These are phyloP conservation scores for Coriaria nepalensis DNA, from an alignment of 306 rosid species.

Conservation along the genomic window DNA sequence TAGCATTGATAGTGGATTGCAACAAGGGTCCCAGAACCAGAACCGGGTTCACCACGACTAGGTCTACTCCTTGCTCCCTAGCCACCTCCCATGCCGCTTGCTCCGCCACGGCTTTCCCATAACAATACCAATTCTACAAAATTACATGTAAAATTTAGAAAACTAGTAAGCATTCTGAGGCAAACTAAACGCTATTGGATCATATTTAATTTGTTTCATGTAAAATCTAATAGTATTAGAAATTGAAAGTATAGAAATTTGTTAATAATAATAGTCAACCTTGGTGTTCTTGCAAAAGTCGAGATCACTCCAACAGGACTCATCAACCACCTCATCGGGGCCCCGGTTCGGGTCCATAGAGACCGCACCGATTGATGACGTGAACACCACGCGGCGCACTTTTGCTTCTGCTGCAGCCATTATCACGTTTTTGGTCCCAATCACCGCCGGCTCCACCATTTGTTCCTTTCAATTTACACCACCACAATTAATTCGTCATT, in stretches of 20 bases:
- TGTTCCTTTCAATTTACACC: constrained; percentile 31
- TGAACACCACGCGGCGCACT: constrained; percentile 75
- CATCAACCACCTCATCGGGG: constrained; percentile 59
- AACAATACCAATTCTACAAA: constrained; percentile 86
- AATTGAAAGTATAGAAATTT: neutral
- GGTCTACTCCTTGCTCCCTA: constrained; percentile 53
- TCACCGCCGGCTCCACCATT: constrained; percentile 80
- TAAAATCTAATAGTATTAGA: too few species aligned
- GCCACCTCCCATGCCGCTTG: constrained; percentile 62
- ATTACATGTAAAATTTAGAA: too few species aligned
- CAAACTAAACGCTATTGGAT: too few species aligned
- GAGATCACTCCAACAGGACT: constrained; percentile 86
- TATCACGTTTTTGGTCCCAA: constrained; percentile 62
- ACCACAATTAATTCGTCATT: neutral
- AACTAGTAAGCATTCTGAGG: too few species aligned
- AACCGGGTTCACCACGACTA: constrained; percentile 80
- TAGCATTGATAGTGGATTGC: constrained; percentile 65
- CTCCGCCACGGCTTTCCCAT: constrained; percentile 89
- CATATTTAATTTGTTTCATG: too few species aligned
- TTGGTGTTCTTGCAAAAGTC: constrained; percentile 87
- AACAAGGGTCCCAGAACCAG: constrained; percentile 73
- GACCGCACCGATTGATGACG: constrained; percentile 86
- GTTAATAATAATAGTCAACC: constrained; percentile 18
- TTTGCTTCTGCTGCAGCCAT: constrained; percentile 56
- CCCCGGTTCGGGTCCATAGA: constrained; percentile 67